Base-by-base conservation (phyloP, 2,329 filamentous ascomycete genomes). In the Ophiocordyceps australis region DNA sequence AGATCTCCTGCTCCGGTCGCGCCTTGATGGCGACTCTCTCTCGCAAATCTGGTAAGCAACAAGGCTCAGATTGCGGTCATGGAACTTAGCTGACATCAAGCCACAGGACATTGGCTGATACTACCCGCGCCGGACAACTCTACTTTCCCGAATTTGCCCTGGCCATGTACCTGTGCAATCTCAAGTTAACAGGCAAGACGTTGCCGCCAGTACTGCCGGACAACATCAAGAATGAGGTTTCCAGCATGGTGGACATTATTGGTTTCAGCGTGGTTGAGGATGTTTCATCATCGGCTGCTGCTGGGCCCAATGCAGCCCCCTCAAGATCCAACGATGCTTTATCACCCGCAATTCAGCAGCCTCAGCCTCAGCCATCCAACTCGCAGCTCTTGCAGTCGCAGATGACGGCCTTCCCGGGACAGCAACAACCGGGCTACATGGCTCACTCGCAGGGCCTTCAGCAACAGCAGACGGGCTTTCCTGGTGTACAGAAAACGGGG, bases 201-300 rank as follows among this genome's bases (percentile, higher is more conserved):
- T 52, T 98, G 14, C 89, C 89, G 0, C 44, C 62, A 3, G 50
- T 46, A 5, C 61, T 98, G 8, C 89, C 89, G 1, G 83, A 94
- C 17, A 76, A 71, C 31, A 74, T 98, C 36, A 78, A 74, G 56
- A 98, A 98, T 41, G 89, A 98, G 50, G 89, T 98, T 12, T 95
- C 86, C 4, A 93, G 89, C 52, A 95, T 98, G 85, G 89, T 98
- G 21, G 89, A 98, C 45, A 98, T 98, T 29, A 98, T 98, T 45
- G 93, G 83, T 31, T 98, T 98, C 47, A 82, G 76, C 38, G 68
- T 94, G 14, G 72, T 70, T 1, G 89, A 98, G 35, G 76, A 86
- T 16, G 57, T 54, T 5, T 43, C 45, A 21, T 52, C 64, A 13
- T 50, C 63, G n/a, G 54, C 57, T 16, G 39, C 52, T 4, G 59